Evolutionary conservation across 257 asterid genomes (phyloP), one percentile per base, ranked within the genome.

Genomic region (Solanum gandarillasii): DNA sequence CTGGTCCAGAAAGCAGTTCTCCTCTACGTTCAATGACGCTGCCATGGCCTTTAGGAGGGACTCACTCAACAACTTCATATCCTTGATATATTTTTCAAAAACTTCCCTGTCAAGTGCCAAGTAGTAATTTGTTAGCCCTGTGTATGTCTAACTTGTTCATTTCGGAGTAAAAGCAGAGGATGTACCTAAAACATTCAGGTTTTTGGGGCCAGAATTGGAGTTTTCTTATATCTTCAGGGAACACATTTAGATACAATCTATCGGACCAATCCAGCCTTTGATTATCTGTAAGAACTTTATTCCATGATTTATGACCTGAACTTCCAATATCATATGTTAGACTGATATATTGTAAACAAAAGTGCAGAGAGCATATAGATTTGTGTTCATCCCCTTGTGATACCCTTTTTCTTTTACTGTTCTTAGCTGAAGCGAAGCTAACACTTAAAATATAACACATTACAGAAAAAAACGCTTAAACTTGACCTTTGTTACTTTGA

Each of bases 221-320:
- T 18, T 52, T 20, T 52, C 62, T 52, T 52, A 18, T 52, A 52
- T 52, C 62, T 18, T 52, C n/a, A 52, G 62, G 62, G 62, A 52
- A 52, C n/a, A 18, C 62, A 6, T 52, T 18, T 52, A 52, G 62
- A 52, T 18, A 6, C 62, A 52, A 20, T 52, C 62, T 52, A 52
- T 18, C 62, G 4, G 62, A 52, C 62, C 62, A 52, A 52, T 52
- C 62, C 21, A 52, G 62, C 62, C 62, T 52, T 52, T 96, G 99
- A 72, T 96, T 97, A 87, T 97, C 98, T 7, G 98, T 95, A 92
- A 97, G 95, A 27, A 97, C 94, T 83, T 94, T 94, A 79, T 73
- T 72, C 96, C 99, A 91, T 96, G 99, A 89, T 95, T 94, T 88
- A 96, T 90, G 71, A 95, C 97, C 99, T 95, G 87, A 23, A 87